These are phyloP conservation scores for Rubroboletus satanas DNA, from an alignment of 768 basidiomycete species.

Conservation along the genomic window DNA sequence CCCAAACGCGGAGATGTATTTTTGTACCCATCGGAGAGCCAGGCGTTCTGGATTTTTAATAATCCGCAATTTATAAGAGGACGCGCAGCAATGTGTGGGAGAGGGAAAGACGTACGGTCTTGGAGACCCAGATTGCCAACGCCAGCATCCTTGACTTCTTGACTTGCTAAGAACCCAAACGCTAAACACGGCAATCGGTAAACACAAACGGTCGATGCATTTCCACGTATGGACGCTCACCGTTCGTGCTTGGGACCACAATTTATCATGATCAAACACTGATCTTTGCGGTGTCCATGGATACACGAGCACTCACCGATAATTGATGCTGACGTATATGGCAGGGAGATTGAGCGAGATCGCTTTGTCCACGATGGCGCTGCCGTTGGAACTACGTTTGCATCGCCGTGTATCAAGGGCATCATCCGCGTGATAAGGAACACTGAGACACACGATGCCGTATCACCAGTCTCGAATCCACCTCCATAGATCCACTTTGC, in stretches of 20 bases:
- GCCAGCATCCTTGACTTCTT: no score
- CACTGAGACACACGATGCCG: constrained; percentile 2
- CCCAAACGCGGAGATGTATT: constrained; percentile 49
- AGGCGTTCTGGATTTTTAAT: constrained; percentile 24
- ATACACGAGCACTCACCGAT: constrained; percentile 29
- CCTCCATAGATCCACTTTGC: constrained; percentile 35
- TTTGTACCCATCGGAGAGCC: constrained; percentile 54
- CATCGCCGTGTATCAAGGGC: neutral
- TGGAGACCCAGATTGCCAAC: no score
- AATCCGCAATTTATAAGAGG: neutral
- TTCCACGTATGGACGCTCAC: neutral
- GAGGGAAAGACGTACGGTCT: constrained; percentile 17
- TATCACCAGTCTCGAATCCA: constrained; percentile 34
- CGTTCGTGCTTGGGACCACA: neutral
- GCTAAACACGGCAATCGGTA: neutral
- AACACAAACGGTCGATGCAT: neutral
- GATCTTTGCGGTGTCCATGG: neutral
- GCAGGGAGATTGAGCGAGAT: constrained; percentile 31
- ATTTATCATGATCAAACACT: neutral
- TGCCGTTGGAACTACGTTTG: constrained; percentile 13
- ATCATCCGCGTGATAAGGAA: no score
- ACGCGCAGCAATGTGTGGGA: neutral
- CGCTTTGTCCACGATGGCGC: constrained; percentile 31
- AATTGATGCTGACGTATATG: constrained; percentile 40
- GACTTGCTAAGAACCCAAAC: no score